phyloP scores from a whole-genome alignment of 805 yeast genomes.

The Wickerhamomyces mucosus region DNA sequence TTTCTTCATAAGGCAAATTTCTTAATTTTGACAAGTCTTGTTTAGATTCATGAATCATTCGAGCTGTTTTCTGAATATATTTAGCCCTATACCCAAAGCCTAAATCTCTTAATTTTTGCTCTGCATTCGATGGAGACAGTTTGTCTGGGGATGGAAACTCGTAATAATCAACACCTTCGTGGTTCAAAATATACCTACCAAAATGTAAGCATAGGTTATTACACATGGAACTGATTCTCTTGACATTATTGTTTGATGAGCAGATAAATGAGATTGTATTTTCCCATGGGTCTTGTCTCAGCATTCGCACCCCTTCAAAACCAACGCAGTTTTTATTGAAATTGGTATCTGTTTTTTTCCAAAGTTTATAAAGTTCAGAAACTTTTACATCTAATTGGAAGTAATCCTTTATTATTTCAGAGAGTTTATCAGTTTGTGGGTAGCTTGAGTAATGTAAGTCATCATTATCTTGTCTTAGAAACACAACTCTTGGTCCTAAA shows the following conservation, averaged over 20 bases:
- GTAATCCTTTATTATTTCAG: constrained; percentile 50
- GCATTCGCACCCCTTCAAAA: constrained; percentile 69
- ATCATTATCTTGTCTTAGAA: constrained; percentile 50
- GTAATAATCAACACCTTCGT: constrained; percentile 48
- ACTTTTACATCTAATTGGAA: constrained; percentile 57
- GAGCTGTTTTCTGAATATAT: constrained; percentile 73
- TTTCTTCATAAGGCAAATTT: constrained; percentile 35
- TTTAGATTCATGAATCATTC: constrained; percentile 25
- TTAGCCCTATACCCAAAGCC: constrained; percentile 89
- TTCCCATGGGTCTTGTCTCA: constrained; percentile 97
- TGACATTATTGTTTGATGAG: constrained; percentile 92
- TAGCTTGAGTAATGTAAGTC: constrained; percentile 42
- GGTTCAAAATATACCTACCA: constrained; percentile 50
- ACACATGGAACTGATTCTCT: constrained; percentile 90
- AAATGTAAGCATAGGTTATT: constrained; percentile 61
- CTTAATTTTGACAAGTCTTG: constrained; percentile 34
- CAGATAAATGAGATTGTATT: constrained; percentile 84
- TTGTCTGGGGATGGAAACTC: constrained; percentile 65
- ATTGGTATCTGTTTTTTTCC: constrained; percentile 49
- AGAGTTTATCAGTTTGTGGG: constrained; percentile 25
- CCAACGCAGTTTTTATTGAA: constrained; percentile 29
- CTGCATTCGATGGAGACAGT: constrained; percentile 33
- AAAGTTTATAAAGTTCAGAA: constrained; percentile 41
- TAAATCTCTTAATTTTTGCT: constrained; percentile 31
- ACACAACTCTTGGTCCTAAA: constrained; percentile 45